A percentile compares a stretch with the other conserved stretches of the same genome.
phyloP scores from a whole-genome alignment of 1,139 yeast genomes.

The Suhomyces guaymorum region DNA sequence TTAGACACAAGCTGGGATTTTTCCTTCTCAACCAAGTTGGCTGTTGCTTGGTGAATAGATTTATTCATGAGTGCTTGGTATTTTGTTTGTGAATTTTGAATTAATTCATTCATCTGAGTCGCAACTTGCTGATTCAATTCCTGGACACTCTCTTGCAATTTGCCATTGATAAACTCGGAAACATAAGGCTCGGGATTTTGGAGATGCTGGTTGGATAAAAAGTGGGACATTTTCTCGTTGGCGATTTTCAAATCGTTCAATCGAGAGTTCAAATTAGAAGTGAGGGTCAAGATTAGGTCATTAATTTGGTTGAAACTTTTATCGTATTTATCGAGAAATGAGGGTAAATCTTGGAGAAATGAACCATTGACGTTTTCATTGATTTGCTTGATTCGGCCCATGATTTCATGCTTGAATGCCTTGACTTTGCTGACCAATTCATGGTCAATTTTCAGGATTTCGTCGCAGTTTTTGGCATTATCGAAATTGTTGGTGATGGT shows the following conservation, averaged over 20 bases:
- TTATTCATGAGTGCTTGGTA: slow-evolving; percentile 11
- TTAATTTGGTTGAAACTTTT: slow-evolving; percentile 12
- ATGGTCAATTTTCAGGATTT: slow-evolving; percentile 8
- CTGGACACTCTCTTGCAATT: slow-evolving; percentile 2
- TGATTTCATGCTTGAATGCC: slow-evolving; percentile 11
- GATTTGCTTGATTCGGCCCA: slow-evolving; percentile 10
- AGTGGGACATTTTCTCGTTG: slow-evolving; percentile 12
- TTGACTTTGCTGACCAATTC: slow-evolving; percentile 7
- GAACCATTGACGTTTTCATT: slow-evolving; percentile 14
- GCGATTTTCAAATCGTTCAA: slow-evolving; percentile 9
- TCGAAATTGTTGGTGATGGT: slow-evolving; percentile 9
- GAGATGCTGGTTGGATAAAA: slow-evolving; percentile 9
- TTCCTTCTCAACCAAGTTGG: slow-evolving; percentile 12
- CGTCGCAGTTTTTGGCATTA: slow-evolving; percentile 10
- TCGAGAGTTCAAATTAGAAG: slow-evolving; percentile 7
- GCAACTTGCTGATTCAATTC: slow-evolving; percentile 7
- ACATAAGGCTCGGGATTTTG: slow-evolving; percentile 6
- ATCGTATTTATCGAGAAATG: slow-evolving; percentile 15
- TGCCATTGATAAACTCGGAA: slow-evolving; percentile 6
- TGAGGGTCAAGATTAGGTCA: slow-evolving; percentile 11
- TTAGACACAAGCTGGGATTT: slow-evolving; percentile 7
- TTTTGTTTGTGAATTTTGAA: slow-evolving; percentile 4
- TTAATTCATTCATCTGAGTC: slow-evolving; percentile 1
- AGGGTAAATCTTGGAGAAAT: slow-evolving; percentile 13
- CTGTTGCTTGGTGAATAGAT: slow-evolving; percentile 10